Evolutionary conservation across 148 eudicot genomes (phyloP).

Genomic region (Heliamphora exappendiculata): DNA sequence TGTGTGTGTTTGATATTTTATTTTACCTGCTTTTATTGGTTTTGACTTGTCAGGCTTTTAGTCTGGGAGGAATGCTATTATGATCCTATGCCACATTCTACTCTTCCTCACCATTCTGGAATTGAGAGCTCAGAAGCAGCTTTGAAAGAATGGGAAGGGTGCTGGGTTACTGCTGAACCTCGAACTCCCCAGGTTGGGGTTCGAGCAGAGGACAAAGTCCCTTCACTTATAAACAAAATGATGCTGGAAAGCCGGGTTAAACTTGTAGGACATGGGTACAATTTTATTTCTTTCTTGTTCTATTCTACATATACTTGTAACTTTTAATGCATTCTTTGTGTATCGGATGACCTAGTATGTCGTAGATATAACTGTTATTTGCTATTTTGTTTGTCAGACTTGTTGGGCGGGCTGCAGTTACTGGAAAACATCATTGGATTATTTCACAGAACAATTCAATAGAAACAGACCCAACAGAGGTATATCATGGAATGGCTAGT

Average conservation of each 20-base stretch:
- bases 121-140: constrained; percentile 28
- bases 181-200: constrained; percentile 22
- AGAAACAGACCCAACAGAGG: constrained; percentile 73
- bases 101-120: constrained; percentile 20
- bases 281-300: background rate
- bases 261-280: constrained; percentile 89
- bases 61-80: constrained; percentile 94
- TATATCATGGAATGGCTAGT: constrained; percentile 21
- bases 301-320: background rate
- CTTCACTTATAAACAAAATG: constrained; percentile 72
- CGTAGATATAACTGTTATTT: background rate
- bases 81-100: constrained; percentile 33
- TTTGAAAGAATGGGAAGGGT: constrained; percentile 24
- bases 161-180: constrained; percentile 29
- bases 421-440: constrained; percentile 83
- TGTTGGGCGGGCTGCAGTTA: constrained; percentile 87
- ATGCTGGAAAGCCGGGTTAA: constrained; percentile 65
- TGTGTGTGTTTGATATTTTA: no score
- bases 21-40: no score
- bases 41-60: constrained; percentile 51
- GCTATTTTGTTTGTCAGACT: constrained; percentile 40
- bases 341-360: background rate
- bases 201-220: constrained; percentile 42
- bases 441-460: constrained; percentile 38
- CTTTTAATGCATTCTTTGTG: background rate